Percentiles rank a stretch among this genome's conserved stretches.
Evolutionary conservation across 805 yeast genomes (phyloP).

Genomic region (Gaillardinia entomophila): DNA sequence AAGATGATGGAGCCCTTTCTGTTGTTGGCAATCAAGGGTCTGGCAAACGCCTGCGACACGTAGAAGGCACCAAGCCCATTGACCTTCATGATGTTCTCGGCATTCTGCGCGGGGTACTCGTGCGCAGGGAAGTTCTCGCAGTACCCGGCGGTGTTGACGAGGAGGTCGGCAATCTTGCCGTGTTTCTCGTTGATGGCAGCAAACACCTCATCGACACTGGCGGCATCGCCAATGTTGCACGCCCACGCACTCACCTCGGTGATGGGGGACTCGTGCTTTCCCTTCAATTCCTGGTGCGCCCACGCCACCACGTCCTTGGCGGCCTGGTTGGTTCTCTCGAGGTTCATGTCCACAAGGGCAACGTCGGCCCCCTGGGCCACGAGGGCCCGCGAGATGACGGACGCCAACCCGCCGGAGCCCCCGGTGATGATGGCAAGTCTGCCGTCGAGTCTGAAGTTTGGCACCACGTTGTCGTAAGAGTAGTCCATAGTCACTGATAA

Average conservation of each 20-base stretch:
- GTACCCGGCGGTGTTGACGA: constrained; percentile 80
- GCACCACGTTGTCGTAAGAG: constrained; percentile 45
- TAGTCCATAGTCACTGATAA: constrained; percentile 12
- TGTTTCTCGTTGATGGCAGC: constrained; percentile 50
- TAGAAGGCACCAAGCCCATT: constrained; percentile 71
- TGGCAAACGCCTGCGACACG: constrained; percentile 69
- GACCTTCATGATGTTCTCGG: constrained; percentile 63
- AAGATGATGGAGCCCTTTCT: constrained; percentile 57
- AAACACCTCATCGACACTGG: constrained; percentile 51
- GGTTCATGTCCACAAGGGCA: constrained; percentile 66
- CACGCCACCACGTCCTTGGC: constrained; percentile 43
- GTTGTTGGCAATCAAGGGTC: constrained; percentile 54
- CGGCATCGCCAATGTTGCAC: constrained; percentile 67
- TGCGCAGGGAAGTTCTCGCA: constrained; percentile 77
- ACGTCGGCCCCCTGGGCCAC: constrained; percentile 73
- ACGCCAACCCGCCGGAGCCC: constrained; percentile 74
- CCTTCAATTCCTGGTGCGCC: constrained; percentile 41
- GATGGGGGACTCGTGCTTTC: constrained; percentile 24
- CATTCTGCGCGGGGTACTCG: constrained; percentile 67
- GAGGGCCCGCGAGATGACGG: constrained; percentile 59
- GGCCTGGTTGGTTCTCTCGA: constrained; percentile 52
- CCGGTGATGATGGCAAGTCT: constrained; percentile 72
- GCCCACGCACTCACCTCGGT: constrained; percentile 56
- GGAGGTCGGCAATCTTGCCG: constrained; percentile 54
- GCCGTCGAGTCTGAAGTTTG: constrained; percentile 63